Evolutionary conservation across 176 grass and related monocot species (phyloP).

Genomic region (sorghum (Sorghum bicolor)): Sorghum_bicolor_NCBIv3 NC_012875.2:55190501-55191000

Average conservation of each 20-base stretch:
- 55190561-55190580: conserved; percentile 59
- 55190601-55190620: conserved; percentile 41
- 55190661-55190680: conserved; percentile 51
- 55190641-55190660: conserved; percentile 68
- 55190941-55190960: conserved; percentile 82
- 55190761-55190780: conserved; percentile 76
- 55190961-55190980: conserved; percentile 70
- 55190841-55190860: too few relatives aligned
- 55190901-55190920: conserved; percentile 71
- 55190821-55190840: not conserved
- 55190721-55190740: conserved; percentile 80
- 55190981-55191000: conserved; percentile 97
- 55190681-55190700: conserved; percentile 74
- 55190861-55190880: not conserved
- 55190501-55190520: conserved; percentile 64
- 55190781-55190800: not conserved
- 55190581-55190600: conserved; percentile 75
- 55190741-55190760: conserved; percentile 70
- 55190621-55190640: conserved; percentile 74
- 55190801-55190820: not conserved
- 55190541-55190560: conserved; percentile 71
- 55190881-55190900: not conserved
- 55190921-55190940: conserved; percentile 53
- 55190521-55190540: conserved; percentile 48
- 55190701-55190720: conserved; percentile 76